Evolutionary conservation across 2,329 filamentous ascomycete species (phyloP), one percentile per base, ranked within the genome.

Genomic region (Calonectria pteridis): DNA sequence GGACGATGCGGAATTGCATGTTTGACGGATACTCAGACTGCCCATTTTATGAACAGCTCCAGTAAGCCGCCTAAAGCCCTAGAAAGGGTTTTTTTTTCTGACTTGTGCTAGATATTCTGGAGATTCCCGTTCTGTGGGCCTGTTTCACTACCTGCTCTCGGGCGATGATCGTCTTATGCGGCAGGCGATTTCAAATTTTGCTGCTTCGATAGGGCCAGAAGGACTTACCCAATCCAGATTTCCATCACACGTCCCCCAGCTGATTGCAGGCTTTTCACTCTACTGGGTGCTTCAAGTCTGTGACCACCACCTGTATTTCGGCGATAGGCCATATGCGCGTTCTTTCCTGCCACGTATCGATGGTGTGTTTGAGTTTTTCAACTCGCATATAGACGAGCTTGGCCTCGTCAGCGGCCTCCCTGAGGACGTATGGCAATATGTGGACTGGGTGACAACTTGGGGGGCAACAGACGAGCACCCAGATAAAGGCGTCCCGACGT

Each of bases 211-310:
- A 16, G 63, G 76, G 28, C 35, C 67, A 29, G 78, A 80, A 62
- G 84, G 84, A 1, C 80, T 85, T 6, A 83, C 82, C 0, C 81
- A 82, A 62, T 84, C 81, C 16, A 83, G 84, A 2, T 81, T 82
- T 50, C 84, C 84, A 6, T 84, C 83, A 0, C 83, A 85, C 55
- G 78, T 80, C 0, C 79, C 80, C 3, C 83, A 85, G 65, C 78
- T 84, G 53, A 85, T 85, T 62, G 81, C 83, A n/a, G 78, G 79
- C 16, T 86, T 85, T 69, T 82, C 84, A 1, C 80, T 85, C 0
- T 85, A 81, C 76, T 85, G 84, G 84, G 78, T 85, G 14, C 76
- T 82, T 20, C 80, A 81, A 68, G 77, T 86, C 0, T 81, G 77
- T 49, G 85, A 86, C 71, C 84, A 86, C 65, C 79, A 82, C 66